phyloP scores from a whole-genome alignment of 2,329 filamentous ascomycete species.

The Fusarium papillatum region DNA sequence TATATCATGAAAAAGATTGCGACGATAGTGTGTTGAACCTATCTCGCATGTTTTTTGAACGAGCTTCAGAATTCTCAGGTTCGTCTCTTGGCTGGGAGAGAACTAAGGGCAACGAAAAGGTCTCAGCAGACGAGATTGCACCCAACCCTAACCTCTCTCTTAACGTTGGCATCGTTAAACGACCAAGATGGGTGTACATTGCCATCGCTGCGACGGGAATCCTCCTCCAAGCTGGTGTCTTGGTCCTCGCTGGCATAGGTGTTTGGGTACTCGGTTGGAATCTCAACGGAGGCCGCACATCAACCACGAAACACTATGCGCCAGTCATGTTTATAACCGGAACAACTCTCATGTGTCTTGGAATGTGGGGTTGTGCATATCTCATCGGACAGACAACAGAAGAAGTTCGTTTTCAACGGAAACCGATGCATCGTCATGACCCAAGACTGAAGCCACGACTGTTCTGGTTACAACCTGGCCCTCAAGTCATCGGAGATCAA shows the following conservation, averaged over 20 bases:
- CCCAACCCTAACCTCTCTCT: constrained; percentile 5
- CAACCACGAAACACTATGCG: constrained; percentile 19
- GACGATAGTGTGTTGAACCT: no score
- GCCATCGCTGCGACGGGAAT: not conserved
- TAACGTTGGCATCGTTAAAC: constrained; percentile 6
- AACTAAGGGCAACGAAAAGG: not conserved
- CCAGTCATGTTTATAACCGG: constrained; percentile 37
- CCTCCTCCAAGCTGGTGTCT: constrained; percentile 26
- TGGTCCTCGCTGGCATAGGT: constrained; percentile 31
- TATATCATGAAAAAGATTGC: no score
- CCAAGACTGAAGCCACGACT: not conserved
- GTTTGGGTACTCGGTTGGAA: constrained; percentile 26
- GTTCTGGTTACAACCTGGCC: constrained; percentile 39
- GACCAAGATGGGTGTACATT: not conserved
- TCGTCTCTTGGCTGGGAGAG: not conserved
- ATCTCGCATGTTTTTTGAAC: no score
- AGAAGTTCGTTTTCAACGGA: constrained; percentile 20
- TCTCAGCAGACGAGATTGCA: not conserved
- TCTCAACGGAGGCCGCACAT: not conserved
- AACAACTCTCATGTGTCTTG: constrained; percentile 27
- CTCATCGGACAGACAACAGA: constrained; percentile 36
- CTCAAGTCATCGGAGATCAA: constrained; percentile 40
- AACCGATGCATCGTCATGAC: no score
- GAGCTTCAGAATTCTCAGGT: no score
- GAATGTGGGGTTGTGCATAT: constrained; percentile 39